Evolutionary conservation across 2,329 filamentous ascomycete species (phyloP).

Genomic region (Escovopsis sp.): DNA sequence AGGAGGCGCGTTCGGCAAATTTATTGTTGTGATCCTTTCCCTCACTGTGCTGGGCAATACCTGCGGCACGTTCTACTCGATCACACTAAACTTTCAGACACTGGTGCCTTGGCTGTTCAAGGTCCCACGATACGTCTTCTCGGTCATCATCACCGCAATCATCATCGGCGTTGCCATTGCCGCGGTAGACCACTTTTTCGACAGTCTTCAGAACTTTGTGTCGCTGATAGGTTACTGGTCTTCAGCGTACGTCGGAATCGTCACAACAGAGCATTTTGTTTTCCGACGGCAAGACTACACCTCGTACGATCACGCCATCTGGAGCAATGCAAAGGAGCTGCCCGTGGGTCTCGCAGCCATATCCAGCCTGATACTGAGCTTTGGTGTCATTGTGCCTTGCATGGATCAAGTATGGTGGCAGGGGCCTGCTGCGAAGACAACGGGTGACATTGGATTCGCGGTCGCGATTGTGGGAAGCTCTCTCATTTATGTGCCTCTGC

Average conservation of each 20-base stretch:
- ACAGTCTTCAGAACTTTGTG: constrained; percentile 40
- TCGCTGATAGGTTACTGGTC: constrained; percentile 44
- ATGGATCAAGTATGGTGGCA: constrained; percentile 47
- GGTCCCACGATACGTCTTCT: constrained; percentile 41
- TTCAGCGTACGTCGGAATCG: constrained; percentile 35
- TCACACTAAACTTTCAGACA: constrained; percentile 50
- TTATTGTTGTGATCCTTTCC: constrained; percentile 42
- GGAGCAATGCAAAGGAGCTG: constrained; percentile 29
- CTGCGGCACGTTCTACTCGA: constrained; percentile 43
- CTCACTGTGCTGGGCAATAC: constrained; percentile 44
- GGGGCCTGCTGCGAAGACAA: constrained; percentile 41
- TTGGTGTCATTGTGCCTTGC: constrained; percentile 39
- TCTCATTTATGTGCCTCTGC: constrained; percentile 30
- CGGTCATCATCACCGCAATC: constrained; percentile 40
- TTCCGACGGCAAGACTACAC: constrained; percentile 29
- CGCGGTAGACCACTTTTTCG: constrained; percentile 40
- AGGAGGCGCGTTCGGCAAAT: constrained; percentile 45
- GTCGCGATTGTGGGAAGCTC: constrained; percentile 38
- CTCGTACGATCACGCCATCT: constrained; percentile 30
- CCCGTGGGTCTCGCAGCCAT: constrained; percentile 33
- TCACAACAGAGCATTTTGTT: constrained; percentile 31
- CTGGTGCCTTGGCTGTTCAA: constrained; percentile 38
- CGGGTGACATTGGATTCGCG: constrained; percentile 53
- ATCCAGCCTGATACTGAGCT: constrained; percentile 27
- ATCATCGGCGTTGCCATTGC: constrained; percentile 43